Conservation (phyloP, 2,329 filamentous ascomycete genomes). For the Fusarium verticillioides region DNA sequence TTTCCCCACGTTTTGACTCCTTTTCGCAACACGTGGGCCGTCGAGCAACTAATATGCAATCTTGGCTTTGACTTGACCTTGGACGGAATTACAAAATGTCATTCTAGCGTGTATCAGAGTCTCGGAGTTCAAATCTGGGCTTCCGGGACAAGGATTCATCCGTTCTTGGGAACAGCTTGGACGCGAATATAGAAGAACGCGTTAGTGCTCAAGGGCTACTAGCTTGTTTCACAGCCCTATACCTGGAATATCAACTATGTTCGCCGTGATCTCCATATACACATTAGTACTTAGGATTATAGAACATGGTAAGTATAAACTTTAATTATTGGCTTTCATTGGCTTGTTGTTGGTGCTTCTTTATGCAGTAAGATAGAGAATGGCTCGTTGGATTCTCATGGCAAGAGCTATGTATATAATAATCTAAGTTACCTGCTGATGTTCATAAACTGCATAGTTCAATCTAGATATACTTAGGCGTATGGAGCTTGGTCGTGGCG, state of each 20-base stretch:
- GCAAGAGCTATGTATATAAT: fast-evolving
- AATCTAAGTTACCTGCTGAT: no score
- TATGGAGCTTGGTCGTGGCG: fast-evolving
- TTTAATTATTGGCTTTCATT: fast-evolving
- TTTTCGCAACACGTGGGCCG: not conserved
- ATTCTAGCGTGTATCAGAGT: not conserved
- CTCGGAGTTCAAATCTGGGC: not conserved
- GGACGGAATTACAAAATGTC: not conserved
- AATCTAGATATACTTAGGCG: no score
- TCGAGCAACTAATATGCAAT: fast-evolving
- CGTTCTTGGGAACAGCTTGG: not conserved
- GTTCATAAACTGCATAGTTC: no score
- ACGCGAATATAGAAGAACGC: not conserved
- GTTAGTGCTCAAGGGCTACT: not conserved
- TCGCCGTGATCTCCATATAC: fast-evolving
- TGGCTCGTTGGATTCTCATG: fast-evolving
- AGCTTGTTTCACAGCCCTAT: not conserved
- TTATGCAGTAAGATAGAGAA: no score
- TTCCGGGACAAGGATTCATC: fast-evolving
- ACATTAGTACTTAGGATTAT: not conserved
- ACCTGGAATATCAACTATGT: not conserved
- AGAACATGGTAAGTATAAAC: no score
- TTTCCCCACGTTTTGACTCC: not conserved
- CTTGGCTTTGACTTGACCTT: not conserved
- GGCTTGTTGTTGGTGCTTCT: fast-evolving